phyloP scores from a whole-genome alignment of 805 yeast genomes.

The Blastobotrys chiropterorum region DNA sequence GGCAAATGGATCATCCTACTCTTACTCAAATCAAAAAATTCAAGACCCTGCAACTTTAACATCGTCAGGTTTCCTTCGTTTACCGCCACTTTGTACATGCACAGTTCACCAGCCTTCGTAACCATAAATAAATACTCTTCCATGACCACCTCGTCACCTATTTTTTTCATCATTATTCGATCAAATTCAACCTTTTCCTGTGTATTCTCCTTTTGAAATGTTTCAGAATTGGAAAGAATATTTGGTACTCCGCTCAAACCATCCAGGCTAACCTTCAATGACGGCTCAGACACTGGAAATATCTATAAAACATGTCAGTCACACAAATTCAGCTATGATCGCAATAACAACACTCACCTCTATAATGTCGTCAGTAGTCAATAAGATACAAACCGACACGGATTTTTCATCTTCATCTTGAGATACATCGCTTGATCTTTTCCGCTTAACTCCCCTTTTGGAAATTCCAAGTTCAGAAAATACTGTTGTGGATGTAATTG shows the following conservation, averaged over 20 bases:
- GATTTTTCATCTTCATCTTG: constrained; percentile 31
- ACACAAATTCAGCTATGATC: background rate
- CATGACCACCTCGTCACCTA: constrained; percentile 52
- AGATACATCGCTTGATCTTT: constrained; percentile 7
- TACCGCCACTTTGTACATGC: constrained; percentile 54
- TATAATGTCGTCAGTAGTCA: constrained; percentile 16
- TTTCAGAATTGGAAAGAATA: background rate
- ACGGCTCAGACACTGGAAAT: background rate
- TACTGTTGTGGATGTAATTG: background rate
- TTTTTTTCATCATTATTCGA: constrained; percentile 49
- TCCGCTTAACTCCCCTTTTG: constrained; percentile 9
- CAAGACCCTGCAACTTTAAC: constrained; percentile 28
- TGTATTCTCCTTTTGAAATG: background rate
- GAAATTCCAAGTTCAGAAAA: background rate
- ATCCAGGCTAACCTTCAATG: background rate
- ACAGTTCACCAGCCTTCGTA: constrained; percentile 77
- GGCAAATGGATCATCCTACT: constrained; percentile 16
- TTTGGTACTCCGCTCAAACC: background rate
- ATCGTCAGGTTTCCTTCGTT: constrained; percentile 36
- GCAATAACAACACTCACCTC: background rate
- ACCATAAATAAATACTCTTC: constrained; percentile 64
- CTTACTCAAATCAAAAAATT: too few species aligned
- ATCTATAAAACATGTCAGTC: background rate
- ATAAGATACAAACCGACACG: background rate
- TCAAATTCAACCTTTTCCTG: background rate